Conservation (phyloP, 2,329 filamentous ascomycete species). For the Metarhizium anisopliae region DNA sequence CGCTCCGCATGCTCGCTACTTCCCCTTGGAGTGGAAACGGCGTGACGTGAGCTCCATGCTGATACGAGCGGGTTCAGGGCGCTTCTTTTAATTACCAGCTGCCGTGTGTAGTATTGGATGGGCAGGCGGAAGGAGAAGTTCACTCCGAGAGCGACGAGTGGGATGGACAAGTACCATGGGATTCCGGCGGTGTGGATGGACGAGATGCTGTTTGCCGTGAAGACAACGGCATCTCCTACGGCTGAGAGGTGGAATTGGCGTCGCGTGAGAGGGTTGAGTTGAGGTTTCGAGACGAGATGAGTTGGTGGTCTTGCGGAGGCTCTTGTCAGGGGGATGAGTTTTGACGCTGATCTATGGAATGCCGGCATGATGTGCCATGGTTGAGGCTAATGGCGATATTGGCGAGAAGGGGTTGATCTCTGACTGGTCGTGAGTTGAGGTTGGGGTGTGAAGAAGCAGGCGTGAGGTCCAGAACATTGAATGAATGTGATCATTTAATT, state of each 20-base stretch:
- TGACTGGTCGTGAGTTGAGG: neutral
- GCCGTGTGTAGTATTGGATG: constrained; percentile 30
- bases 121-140: constrained; percentile 38
- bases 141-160: constrained; percentile 39
- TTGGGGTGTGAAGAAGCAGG: neutral
- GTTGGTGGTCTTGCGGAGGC: neutral
- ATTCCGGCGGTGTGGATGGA: constrained; percentile 34
- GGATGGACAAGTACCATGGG: constrained; percentile 47
- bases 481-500: too few species aligned
- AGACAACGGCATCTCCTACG: constrained; percentile 24
- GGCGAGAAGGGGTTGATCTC: neutral
- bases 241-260: constrained; percentile 25
- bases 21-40: constrained; percentile 3
- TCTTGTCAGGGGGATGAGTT: neutral
- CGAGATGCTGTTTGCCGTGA: constrained; percentile 33
- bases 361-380: constrained; percentile 5
- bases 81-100: constrained; percentile 20
- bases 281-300: neutral
- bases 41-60: constrained; percentile 23
- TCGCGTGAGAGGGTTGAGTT: neutral
- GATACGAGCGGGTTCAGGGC: constrained; percentile 20
- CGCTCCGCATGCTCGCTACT: constrained; percentile 9
- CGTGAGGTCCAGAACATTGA: too few species aligned
- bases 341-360: constrained; percentile 3
- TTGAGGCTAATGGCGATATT: neutral